Evolutionary conservation across 2,329 filamentous ascomycete species (phyloP).

Genomic region (Calonectria montana): DNA sequence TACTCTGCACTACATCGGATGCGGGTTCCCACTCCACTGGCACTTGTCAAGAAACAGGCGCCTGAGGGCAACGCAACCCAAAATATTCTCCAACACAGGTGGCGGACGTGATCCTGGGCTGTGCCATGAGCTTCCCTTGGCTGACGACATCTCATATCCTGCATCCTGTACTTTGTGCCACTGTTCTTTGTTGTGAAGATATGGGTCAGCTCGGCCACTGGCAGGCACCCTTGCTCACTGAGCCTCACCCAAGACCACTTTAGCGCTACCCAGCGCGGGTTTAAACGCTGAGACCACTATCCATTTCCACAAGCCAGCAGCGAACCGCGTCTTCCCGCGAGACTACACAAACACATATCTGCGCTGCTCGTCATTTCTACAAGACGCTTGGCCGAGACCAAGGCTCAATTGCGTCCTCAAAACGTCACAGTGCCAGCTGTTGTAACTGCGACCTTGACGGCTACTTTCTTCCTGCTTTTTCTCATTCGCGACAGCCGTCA

Average conservation of each 20-base stretch:
- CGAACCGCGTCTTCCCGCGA: neutral
- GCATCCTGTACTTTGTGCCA: neutral
- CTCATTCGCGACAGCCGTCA: neutral
- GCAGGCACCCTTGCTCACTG: neutral
- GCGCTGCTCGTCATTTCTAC: neutral
- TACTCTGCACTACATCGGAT: neutral
- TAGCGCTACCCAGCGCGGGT: neutral
- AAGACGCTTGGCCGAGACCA: neutral
- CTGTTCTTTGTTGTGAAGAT: neutral
- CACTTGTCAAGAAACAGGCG: neutral
- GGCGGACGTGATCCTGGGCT: neutral
- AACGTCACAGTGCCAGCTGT: neutral
- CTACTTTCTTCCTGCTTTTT: neutral
- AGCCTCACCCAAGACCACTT: neutral
- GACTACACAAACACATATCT: neutral
- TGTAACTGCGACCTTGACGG: neutral
- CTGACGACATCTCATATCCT: neutral
- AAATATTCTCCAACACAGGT: no score
- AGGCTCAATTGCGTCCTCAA: neutral
- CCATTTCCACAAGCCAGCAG: neutral
- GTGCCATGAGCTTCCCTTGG: neutral
- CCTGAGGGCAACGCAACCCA: neutral
- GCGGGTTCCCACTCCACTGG: neutral
- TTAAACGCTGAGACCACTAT: slow-evolving; percentile 10
- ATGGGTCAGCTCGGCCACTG: neutral